phyloP scores from a whole-genome alignment of 352 stramenopile genomes.

The Phytophthora macrochlamydospora region DNA sequence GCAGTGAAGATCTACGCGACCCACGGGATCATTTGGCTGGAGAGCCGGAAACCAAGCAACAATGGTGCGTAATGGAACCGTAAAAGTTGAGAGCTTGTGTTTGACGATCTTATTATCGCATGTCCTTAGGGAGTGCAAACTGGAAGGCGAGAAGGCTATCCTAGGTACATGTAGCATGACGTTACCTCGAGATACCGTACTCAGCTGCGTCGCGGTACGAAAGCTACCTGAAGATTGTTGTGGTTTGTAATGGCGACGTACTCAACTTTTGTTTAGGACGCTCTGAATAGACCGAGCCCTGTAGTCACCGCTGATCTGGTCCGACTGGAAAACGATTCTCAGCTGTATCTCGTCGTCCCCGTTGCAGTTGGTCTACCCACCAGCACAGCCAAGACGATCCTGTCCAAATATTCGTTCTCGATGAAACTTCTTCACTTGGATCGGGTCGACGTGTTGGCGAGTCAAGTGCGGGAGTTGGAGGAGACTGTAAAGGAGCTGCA shows the following conservation, averaged over 20 bases:
- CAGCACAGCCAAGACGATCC: background rate
- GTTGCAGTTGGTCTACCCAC: background rate
- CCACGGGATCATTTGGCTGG: constrained; percentile 6
- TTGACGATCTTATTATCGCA: background rate
- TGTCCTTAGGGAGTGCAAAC: constrained; percentile 7
- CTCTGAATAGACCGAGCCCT: background rate
- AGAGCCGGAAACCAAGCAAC: constrained; percentile 10
- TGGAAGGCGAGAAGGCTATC: background rate
- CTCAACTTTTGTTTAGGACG: constrained; percentile 1
- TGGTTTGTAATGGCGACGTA: background rate
- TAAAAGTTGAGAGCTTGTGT: background rate
- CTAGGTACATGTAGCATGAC: background rate
- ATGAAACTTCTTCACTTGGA: background rate
- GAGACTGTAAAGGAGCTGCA: constrained; percentile 4
- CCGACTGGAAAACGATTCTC: background rate
- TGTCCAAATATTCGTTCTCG: constrained; percentile 5
- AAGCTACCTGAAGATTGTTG: background rate
- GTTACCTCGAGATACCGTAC: constrained; percentile 5
- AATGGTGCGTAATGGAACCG: constrained; percentile 4
- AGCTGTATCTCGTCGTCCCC: constrained; percentile 1
- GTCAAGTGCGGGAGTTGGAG: constrained; percentile 3
- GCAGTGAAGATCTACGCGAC: background rate
- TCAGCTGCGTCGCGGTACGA: constrained; percentile 4
- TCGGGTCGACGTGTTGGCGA: background rate
- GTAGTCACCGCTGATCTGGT: background rate